A percentile compares a stretch with the other conserved stretches of the same genome.
These are phyloP conservation scores for Plasmodium malariae DNA, from an alignment of 169 alveolate genomes.

Conservation along the genomic window DNA sequence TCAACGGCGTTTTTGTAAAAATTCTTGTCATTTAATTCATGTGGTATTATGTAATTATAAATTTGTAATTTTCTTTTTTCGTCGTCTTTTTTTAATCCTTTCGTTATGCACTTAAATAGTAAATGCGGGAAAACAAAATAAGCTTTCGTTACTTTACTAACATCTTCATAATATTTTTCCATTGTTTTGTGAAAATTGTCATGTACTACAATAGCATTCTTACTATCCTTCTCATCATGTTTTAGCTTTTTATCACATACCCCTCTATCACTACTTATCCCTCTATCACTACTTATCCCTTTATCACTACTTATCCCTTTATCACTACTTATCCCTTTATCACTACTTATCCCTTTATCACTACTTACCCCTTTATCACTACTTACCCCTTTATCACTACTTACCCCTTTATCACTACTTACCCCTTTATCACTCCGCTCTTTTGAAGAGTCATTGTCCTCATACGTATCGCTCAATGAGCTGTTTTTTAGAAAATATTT, in stretches of 20 bases:
- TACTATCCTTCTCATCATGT: neutral
- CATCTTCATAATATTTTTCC: slow-evolving; percentile 36
- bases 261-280: neutral
- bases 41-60: slow-evolving; percentile 47
- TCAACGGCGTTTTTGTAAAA: slow-evolving; percentile 24
- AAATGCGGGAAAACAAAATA: slow-evolving; percentile 35
- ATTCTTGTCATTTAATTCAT: slow-evolving; percentile 31
- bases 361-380: neutral
- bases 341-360: neutral
- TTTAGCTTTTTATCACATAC: neutral
- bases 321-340: neutral
- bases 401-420: neutral
- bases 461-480: too few species aligned
- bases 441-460: neutral
- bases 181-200: neutral
- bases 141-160: slow-evolving; percentile 14
- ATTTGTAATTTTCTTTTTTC: slow-evolving; percentile 35
- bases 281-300: neutral
- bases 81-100: slow-evolving; percentile 21
- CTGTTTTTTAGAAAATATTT: slow-evolving; percentile 4
- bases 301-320: neutral
- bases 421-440: neutral
- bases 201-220: neutral
- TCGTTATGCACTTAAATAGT: slow-evolving; percentile 44
- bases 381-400: neutral